These are phyloP conservation scores for Podospora australis DNA, from an alignment of 495 filamentous ascomycete genomes.

Conservation along the genomic window DNA sequence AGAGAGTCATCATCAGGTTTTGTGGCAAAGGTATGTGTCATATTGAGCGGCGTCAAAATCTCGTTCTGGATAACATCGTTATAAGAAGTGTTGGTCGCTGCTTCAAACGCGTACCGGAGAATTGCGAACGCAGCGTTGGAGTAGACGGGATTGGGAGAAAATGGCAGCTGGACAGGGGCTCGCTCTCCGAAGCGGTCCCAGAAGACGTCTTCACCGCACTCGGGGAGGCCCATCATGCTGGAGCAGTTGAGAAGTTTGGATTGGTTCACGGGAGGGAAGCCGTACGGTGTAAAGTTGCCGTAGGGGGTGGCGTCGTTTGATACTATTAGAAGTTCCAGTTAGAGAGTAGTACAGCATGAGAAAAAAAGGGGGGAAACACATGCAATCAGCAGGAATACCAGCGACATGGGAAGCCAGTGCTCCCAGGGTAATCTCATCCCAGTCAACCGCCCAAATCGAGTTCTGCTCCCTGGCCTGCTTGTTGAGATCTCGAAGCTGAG, in stretches of 20 bases:
- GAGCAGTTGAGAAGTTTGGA: conserved; percentile 26
- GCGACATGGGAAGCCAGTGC: conserved; percentile 32
- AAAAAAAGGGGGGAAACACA: neutral
- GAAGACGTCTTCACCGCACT: conserved; percentile 27
- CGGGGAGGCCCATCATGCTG: conserved; percentile 23
- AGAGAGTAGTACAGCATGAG: neutral
- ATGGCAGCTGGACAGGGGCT: conserved; percentile 31
- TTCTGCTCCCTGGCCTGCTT: conserved; percentile 20
- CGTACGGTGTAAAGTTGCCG: conserved; percentile 24
- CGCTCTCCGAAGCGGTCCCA: conserved; percentile 30
- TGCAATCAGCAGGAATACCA: conserved; percentile 31
- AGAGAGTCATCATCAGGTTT: conserved; percentile 27
- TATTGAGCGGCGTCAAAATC: conserved; percentile 34
- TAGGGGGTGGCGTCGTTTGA: conserved; percentile 22
- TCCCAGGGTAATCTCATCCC: conserved; percentile 34
- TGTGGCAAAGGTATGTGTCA: conserved; percentile 34
- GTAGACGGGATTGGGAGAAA: conserved; percentile 31
- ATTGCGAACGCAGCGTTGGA: conserved; percentile 37
- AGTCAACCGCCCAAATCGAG: conserved; percentile 27
- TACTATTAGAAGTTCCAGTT: conserved; percentile 15
- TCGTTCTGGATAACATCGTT: conserved; percentile 21
- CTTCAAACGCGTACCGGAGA: conserved; percentile 33
- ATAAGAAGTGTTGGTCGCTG: conserved; percentile 28
- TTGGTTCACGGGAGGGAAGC: conserved; percentile 22
- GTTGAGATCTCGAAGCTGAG: conserved; percentile 28